Conservation (phyloP, 345 rosid genomes). For the Conringia planisiliqua region DNA sequence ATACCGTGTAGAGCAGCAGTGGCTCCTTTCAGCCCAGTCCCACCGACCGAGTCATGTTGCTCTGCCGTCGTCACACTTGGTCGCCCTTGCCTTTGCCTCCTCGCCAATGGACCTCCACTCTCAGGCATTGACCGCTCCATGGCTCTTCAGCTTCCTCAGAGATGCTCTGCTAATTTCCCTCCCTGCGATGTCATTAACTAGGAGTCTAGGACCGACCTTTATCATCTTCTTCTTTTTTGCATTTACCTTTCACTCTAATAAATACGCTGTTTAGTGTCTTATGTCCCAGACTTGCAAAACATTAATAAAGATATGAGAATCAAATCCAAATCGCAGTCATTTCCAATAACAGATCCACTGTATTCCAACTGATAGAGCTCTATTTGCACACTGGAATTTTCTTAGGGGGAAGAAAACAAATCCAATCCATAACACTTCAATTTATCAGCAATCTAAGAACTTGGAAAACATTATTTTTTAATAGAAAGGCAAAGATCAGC, state of each 20-base stretch:
- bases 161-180: conserved; percentile 73
- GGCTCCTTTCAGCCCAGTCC: conserved; percentile 74
- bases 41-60: conserved; percentile 80
- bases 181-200: conserved; percentile 52
- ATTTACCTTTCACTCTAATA: conserved; percentile 18
- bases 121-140: conserved; percentile 78
- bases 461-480: not conserved
- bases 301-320: conserved; percentile 16
- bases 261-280: not conserved
- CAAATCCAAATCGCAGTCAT: not conserved
- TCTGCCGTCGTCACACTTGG: conserved; percentile 68
- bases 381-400: conserved; percentile 3
- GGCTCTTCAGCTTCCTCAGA: conserved; percentile 79
- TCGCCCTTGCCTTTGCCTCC: conserved; percentile 73
- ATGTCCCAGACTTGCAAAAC: conserved; percentile 8
- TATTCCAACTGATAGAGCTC: not conserved
- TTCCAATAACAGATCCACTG: not conserved
- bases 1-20: conserved; percentile 87
- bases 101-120: conserved; percentile 78
- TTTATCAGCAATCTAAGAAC: conserved; percentile 3
- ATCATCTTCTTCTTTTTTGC: not conserved
- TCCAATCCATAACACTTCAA: conserved; percentile 21
- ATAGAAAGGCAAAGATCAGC: conserved; percentile 14
- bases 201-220: conserved; percentile 15
- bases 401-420: not conserved